A percentile compares a stretch with the other conserved stretches of the same genome.
These are phyloP conservation scores for Wilcoxina mikolae DNA, from an alignment of 495 filamentous ascomycete genomes.

Conservation along the genomic window DNA sequence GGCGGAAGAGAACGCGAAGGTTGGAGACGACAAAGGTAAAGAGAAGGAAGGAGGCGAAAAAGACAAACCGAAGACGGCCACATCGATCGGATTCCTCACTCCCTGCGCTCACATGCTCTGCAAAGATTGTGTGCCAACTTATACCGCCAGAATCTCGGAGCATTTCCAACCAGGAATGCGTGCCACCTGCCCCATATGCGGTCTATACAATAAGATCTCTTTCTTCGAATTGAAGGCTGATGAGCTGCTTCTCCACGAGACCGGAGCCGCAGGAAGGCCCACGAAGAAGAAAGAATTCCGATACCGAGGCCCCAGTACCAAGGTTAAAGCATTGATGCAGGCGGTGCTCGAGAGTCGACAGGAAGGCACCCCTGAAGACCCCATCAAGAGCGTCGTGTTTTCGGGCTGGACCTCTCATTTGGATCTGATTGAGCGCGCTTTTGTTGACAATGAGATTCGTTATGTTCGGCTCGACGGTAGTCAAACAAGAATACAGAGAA, in stretches of 20 bases:
- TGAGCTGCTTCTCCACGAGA: slow-evolving; percentile 27
- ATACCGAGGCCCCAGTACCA: slow-evolving; percentile 79
- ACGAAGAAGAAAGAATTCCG: slow-evolving; percentile 29
- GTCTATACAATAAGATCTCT: slow-evolving; percentile 39
- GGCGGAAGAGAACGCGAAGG: slow-evolving; percentile 7
- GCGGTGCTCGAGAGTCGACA: slow-evolving; percentile 39
- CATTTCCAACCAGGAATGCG: slow-evolving; percentile 28
- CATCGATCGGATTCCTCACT: slow-evolving; percentile 56
- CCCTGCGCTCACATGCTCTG: slow-evolving; percentile 77
- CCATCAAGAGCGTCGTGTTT: slow-evolving; percentile 64
- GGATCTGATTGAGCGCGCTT: slow-evolving; percentile 78
- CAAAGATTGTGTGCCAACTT: slow-evolving; percentile 47
- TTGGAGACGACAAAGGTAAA: slow-evolving; percentile 21
- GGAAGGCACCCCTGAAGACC: slow-evolving; percentile 26
- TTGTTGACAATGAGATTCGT: slow-evolving; percentile 48
- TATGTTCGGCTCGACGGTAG: slow-evolving; percentile 79
- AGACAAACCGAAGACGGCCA: neutral
- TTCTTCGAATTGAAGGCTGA: slow-evolving; percentile 53
- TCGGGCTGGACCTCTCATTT: slow-evolving; percentile 88
- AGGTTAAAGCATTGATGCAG: slow-evolving; percentile 63
- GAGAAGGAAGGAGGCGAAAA: neutral
- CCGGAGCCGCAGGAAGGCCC: slow-evolving; percentile 11
- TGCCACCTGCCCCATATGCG: slow-evolving; percentile 51
- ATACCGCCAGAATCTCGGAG: slow-evolving; percentile 32
- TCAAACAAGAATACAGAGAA: slow-evolving; percentile 59